Evolutionary conservation across 2,329 filamentous ascomycete species (phyloP).

Genomic region (Cordyceps cicadae): DNA sequence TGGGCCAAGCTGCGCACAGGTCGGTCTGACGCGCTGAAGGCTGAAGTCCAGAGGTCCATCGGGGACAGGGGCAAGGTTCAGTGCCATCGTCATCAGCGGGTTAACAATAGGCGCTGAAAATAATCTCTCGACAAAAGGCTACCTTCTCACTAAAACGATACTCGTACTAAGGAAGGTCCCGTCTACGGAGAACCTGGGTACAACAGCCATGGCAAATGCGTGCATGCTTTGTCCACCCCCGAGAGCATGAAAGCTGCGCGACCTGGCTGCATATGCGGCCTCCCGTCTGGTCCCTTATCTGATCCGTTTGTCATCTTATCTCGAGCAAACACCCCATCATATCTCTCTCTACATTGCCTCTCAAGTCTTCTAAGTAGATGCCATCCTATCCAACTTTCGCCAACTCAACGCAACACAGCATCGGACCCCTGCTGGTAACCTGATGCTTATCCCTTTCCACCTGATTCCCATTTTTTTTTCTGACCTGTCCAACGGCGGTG

Average conservation of each 20-base stretch:
- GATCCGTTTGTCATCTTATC: constrained; percentile 4
- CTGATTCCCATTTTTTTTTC: background rate
- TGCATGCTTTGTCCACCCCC: background rate
- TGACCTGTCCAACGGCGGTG: background rate
- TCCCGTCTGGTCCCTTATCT: background rate
- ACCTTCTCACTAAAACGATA: background rate
- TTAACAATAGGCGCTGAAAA: background rate
- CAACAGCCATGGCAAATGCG: background rate
- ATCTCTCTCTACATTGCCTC: background rate
- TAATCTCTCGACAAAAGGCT: background rate
- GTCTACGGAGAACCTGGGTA: background rate
- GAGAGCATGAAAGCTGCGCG: background rate
- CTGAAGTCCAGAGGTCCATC: background rate
- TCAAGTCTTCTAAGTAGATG: background rate
- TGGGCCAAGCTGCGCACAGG: background rate
- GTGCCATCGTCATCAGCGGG: background rate
- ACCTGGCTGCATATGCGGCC: background rate
- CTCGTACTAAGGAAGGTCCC: too few species aligned
- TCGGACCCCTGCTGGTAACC: background rate
- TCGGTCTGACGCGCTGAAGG: background rate
- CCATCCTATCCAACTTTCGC: background rate
- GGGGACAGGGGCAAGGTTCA: background rate
- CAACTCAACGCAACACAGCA: too few species aligned
- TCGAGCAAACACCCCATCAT: background rate
- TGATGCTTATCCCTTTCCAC: background rate